phyloP scores from a whole-genome alignment of 129 eudicot species.

The Tagetes patula region DNA sequence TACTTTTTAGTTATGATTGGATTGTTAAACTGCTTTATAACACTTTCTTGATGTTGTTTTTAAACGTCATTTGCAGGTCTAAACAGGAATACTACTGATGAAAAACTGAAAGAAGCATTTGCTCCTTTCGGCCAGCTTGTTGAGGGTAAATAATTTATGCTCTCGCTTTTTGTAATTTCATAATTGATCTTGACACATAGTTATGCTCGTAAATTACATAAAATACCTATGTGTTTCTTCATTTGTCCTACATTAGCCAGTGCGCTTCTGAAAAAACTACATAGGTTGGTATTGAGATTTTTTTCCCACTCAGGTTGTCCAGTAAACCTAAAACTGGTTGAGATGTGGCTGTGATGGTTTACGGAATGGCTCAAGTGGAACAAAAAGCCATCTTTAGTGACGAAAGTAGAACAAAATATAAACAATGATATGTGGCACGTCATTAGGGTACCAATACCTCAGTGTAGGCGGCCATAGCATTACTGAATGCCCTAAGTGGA shows the following conservation, averaged over 20 bases:
- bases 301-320: not conserved
- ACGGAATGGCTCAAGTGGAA: not conserved
- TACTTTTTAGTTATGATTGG: not conserved
- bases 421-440: not conserved
- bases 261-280: not conserved
- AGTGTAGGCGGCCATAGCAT: not conserved
- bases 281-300: not conserved
- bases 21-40: slow-evolving; percentile 1
- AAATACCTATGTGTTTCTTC: not conserved
- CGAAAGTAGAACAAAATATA: not conserved
- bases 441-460: not conserved
- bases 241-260: not conserved
- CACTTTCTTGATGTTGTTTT: slow-evolving; percentile 11
- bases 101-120: slow-evolving; percentile 78
- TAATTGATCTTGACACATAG: not conserved
- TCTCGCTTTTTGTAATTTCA: not conserved
- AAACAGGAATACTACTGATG: slow-evolving; percentile 77
- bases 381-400: not conserved
- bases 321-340: not conserved
- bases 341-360: not conserved
- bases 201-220: not conserved
- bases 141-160: slow-evolving; percentile 50
- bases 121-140: slow-evolving; percentile 72
- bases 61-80: slow-evolving; percentile 56
- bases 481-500: not conserved